These are phyloP conservation scores for Globisporangium paroecandrum DNA, from an alignment of 352 stramenopile genomes.

Conservation along the genomic window DNA sequence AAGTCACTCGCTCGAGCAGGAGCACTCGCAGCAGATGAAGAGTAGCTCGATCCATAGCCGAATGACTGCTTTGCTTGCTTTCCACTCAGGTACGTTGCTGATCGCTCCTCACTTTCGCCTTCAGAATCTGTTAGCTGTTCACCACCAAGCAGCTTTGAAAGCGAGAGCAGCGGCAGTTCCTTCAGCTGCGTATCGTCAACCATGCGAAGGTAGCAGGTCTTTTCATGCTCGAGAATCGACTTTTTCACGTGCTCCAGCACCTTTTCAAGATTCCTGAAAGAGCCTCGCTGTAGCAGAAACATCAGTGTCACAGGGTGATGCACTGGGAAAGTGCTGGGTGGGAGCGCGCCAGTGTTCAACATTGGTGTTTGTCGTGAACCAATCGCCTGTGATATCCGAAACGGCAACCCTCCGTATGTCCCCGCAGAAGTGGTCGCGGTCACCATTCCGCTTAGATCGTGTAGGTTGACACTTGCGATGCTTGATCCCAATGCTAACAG, in stretches of 20 bases:
- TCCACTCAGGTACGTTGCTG: conserved; percentile 36
- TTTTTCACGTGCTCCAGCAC: conserved; percentile 54
- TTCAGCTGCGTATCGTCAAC: conserved; percentile 42
- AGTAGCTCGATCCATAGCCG: conserved; percentile 8
- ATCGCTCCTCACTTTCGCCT: conserved; percentile 29
- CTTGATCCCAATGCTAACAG: conserved; percentile 48
- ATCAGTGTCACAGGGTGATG: conserved; percentile 65
- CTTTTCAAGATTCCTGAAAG: conserved; percentile 55
- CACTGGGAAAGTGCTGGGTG: conserved; percentile 22
- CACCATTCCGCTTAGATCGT: conserved; percentile 34
- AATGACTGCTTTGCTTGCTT: conserved; percentile 22
- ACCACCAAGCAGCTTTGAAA: conserved; percentile 41
- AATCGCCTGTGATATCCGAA: conserved; percentile 13
- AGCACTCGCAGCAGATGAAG: conserved; percentile 23
- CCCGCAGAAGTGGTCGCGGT: conserved; percentile 3
- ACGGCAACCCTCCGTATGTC: conserved; percentile 11
- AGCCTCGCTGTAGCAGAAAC: conserved; percentile 66
- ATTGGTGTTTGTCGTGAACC: background rate
- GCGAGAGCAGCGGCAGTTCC: conserved; percentile 46
- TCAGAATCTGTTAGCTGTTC: background rate
- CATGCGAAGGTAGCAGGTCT: conserved; percentile 80
- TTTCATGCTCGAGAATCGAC: conserved; percentile 63
- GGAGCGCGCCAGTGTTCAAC: conserved; percentile 13
- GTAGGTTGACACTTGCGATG: conserved; percentile 54
- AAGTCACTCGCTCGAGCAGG: conserved; percentile 66